Evolutionary conservation across 148 eudicot genomes (phyloP).

Genomic region (Dysphania ambrosioides): DNA sequence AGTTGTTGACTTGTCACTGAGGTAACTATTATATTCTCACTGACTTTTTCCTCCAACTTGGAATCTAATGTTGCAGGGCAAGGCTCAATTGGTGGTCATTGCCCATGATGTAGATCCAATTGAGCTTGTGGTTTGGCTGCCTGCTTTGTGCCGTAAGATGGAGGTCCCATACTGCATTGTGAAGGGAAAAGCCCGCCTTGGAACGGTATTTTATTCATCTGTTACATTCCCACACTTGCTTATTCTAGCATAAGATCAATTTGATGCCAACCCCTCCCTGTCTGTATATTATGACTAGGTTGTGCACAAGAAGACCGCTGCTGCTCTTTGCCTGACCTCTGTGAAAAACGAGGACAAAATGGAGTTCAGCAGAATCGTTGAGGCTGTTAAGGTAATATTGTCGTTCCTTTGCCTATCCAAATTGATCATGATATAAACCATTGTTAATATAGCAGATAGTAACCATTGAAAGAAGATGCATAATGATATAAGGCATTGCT

Average conservation of each 20-base stretch:
- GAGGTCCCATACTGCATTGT: constrained; percentile 95
- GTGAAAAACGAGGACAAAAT: constrained; percentile 83
- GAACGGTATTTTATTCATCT: constrained; percentile 49
- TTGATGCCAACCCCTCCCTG: neutral
- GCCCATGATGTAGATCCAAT: constrained; percentile 98
- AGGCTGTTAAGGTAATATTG: constrained; percentile 72
- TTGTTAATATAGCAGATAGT: too few species aligned
- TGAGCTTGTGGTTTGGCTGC: constrained; percentile 95
- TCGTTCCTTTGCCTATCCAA: neutral
- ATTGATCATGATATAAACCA: neutral
- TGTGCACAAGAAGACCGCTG: constrained; percentile 81
- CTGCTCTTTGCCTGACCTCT: constrained; percentile 66
- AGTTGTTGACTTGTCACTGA: neutral
- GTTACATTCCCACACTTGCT: neutral
- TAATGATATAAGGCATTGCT: too few species aligned
- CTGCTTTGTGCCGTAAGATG: constrained; percentile 90
- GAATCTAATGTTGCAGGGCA: constrained; percentile 44
- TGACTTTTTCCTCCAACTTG: neutral
- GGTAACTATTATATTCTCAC: neutral
- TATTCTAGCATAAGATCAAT: too few species aligned
- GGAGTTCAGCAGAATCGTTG: constrained; percentile 82
- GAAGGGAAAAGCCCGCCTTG: constrained; percentile 87
- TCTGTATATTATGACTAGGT: constrained; percentile 35
- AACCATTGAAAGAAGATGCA: too few species aligned
- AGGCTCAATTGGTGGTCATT: constrained; percentile 89